phyloP scores from a whole-genome alignment of 192 early-diverging fungal genomes.

The Backusella australiensis region DNA sequence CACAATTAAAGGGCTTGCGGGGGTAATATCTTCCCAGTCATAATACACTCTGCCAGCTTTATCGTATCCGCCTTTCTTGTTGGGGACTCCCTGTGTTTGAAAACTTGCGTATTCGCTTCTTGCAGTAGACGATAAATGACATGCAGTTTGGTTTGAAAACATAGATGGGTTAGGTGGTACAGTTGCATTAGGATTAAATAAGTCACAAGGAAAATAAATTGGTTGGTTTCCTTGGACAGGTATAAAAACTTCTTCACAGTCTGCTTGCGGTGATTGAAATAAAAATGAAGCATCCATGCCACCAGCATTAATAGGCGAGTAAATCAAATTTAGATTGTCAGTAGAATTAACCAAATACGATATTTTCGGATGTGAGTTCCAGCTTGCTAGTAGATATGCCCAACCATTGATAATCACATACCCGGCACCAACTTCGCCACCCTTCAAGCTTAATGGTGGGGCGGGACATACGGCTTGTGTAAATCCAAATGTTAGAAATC shows the following conservation, averaged over 20 bases:
- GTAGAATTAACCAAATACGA: slow-evolving; percentile 44
- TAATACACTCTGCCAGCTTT: slow-evolving; percentile 55
- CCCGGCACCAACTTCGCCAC: slow-evolving; percentile 44
- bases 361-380: slow-evolving; percentile 40
- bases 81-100: slow-evolving; percentile 32
- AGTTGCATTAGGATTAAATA: slow-evolving; percentile 47
- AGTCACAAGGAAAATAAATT: slow-evolving; percentile 60
- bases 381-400: slow-evolving; percentile 53
- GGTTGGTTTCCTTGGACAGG: slow-evolving; percentile 27
- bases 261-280: slow-evolving; percentile 58
- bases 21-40: slow-evolving; percentile 56
- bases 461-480: slow-evolving; percentile 50
- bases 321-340: slow-evolving; percentile 51
- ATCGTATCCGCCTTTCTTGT: slow-evolving; percentile 7
- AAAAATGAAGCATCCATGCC: slow-evolving; percentile 70
- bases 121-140: slow-evolving; percentile 47
- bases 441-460: slow-evolving; percentile 35
- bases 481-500: slow-evolving; percentile 73
- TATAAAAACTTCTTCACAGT: slow-evolving; percentile 53
- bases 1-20: slow-evolving; percentile 46
- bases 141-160: slow-evolving; percentile 49
- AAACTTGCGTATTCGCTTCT: slow-evolving; percentile 37
- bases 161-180: slow-evolving; percentile 38
- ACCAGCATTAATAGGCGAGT: slow-evolving; percentile 50
- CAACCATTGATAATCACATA: slow-evolving; percentile 62